A percentile compares a stretch with the other conserved stretches of the same genome.
Evolutionary conservation across 331 rosid species (phyloP).

Genomic region (Arachis monticola): DNA sequence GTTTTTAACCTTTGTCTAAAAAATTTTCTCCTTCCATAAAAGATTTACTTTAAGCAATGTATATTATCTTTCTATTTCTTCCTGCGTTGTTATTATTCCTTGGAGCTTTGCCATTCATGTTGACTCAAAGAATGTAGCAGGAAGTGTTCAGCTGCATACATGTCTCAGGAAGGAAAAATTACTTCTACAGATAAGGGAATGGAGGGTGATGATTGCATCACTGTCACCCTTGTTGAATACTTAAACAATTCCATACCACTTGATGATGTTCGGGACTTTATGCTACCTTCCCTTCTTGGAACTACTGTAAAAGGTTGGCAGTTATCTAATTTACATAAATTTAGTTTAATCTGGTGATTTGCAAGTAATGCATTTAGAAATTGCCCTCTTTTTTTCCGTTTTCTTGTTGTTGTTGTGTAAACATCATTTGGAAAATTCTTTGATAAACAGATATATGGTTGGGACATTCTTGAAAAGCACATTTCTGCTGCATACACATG

Average conservation of each 20-base stretch:
- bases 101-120: slow-evolving; percentile 41
- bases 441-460: background rate
- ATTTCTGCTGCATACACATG: slow-evolving; percentile 30
- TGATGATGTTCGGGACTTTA: slow-evolving; percentile 55
- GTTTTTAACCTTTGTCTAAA: slow-evolving; percentile 1
- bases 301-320: slow-evolving; percentile 75
- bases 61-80: slow-evolving; percentile 21
- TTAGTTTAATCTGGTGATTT: slow-evolving; percentile 4
- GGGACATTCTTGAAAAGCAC: slow-evolving; percentile 10
- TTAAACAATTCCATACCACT: slow-evolving; percentile 52
- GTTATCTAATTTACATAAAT: slow-evolving; percentile 27
- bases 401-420: no score
- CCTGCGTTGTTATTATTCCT: slow-evolving; percentile 26
- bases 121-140: slow-evolving; percentile 59
- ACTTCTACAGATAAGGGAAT: slow-evolving; percentile 23
- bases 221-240: slow-evolving; percentile 56
- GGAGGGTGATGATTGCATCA: slow-evolving; percentile 61
- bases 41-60: background rate
- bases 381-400: background rate
- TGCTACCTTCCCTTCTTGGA: slow-evolving; percentile 75
- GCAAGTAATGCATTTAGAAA: slow-evolving; percentile 18
- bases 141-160: slow-evolving; percentile 53
- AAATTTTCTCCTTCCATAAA: background rate
- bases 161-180: slow-evolving; percentile 39
- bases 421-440: slow-evolving; percentile 21